Evolutionary conservation across 2,329 filamentous ascomycete species (phyloP).

Genomic region (Thermochaetoides dissita): DNA sequence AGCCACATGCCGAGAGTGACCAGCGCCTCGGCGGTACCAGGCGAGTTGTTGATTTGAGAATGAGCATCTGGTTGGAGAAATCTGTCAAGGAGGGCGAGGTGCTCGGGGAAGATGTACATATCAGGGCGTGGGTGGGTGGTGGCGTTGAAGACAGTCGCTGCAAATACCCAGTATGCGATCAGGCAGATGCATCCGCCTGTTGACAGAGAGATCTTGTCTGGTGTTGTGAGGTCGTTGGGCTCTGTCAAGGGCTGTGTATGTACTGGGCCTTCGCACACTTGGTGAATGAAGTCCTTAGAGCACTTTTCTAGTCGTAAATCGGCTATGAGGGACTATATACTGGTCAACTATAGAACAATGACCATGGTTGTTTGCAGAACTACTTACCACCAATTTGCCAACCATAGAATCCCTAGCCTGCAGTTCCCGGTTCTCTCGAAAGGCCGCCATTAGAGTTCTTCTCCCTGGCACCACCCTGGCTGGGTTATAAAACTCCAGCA

Average conservation of each 20-base stretch:
- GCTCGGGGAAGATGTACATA: slow-evolving; percentile 46
- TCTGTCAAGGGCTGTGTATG: slow-evolving; percentile 30
- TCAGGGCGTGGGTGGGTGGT: slow-evolving; percentile 38
- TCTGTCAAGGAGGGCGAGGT: slow-evolving; percentile 36
- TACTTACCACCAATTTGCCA: slow-evolving; percentile 55
- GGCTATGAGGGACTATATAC: slow-evolving; percentile 43
- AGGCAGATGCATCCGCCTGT: slow-evolving; percentile 45
- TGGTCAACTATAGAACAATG: not conserved
- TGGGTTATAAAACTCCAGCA: slow-evolving; percentile 56
- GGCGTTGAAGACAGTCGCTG: slow-evolving; percentile 45
- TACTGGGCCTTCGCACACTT: slow-evolving; percentile 27
- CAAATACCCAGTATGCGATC: slow-evolving; percentile 48
- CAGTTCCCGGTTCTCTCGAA: slow-evolving; percentile 47
- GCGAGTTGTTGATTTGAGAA: slow-evolving; percentile 31
- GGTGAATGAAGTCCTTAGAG: slow-evolving; percentile 31
- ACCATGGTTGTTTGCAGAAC: too few species aligned
- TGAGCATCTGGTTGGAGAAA: slow-evolving; percentile 39
- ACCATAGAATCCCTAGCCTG: slow-evolving; percentile 50
- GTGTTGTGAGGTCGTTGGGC: slow-evolving; percentile 16
- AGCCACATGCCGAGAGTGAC: slow-evolving; percentile 47
- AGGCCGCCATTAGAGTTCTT: slow-evolving; percentile 48
- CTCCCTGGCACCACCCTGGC: slow-evolving; percentile 47
- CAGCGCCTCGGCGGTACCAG: slow-evolving; percentile 45
- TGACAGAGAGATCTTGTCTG: slow-evolving; percentile 42
- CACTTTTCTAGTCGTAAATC: slow-evolving; percentile 42